A percentile compares a stretch with the other conserved stretches of the same genome.
Evolutionary conservation across 306 rosid genomes (phyloP).

Genomic region (Astragalus membranaceus): DNA sequence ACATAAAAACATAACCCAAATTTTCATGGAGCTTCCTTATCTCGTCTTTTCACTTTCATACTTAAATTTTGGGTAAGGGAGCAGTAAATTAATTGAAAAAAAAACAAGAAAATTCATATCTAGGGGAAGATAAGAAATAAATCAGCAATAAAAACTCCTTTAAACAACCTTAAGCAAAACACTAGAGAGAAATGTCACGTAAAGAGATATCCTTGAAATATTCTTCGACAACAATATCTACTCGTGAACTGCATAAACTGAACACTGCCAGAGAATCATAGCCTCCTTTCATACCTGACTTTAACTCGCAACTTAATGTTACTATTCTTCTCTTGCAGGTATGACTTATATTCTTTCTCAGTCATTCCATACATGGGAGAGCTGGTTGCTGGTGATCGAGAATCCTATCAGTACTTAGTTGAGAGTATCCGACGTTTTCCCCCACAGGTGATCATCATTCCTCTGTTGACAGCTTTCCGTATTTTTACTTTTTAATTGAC

Average conservation of each 20-base stretch:
- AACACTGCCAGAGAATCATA: not conserved
- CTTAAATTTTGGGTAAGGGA: not conserved
- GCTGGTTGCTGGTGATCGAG: conserved; percentile 74
- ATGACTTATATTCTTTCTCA: conserved; percentile 71
- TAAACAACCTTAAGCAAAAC: not conserved
- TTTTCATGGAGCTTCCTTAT: not conserved
- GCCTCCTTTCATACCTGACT: conserved; percentile 1
- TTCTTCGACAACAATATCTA: not conserved
- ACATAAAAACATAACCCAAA: not conserved
- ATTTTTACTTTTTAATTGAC: too few species aligned
- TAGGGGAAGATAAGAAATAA: not conserved
- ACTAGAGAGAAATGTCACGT: not conserved
- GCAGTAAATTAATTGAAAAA: not conserved
- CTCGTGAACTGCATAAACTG: not conserved
- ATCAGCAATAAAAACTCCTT: not conserved
- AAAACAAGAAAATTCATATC: not conserved
- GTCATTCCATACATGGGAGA: conserved; percentile 74
- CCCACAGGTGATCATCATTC: conserved; percentile 53
- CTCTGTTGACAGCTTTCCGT: conserved; percentile 7
- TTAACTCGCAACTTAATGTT: not conserved
- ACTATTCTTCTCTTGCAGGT: conserved; percentile 45
- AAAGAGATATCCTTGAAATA: not conserved
- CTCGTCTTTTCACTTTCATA: not conserved
- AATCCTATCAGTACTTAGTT: conserved; percentile 90
- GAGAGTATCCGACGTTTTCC: conserved; percentile 93